phyloP scores from a whole-genome alignment of 148 eudicot genomes.

The Linanthus parryae region DNA sequence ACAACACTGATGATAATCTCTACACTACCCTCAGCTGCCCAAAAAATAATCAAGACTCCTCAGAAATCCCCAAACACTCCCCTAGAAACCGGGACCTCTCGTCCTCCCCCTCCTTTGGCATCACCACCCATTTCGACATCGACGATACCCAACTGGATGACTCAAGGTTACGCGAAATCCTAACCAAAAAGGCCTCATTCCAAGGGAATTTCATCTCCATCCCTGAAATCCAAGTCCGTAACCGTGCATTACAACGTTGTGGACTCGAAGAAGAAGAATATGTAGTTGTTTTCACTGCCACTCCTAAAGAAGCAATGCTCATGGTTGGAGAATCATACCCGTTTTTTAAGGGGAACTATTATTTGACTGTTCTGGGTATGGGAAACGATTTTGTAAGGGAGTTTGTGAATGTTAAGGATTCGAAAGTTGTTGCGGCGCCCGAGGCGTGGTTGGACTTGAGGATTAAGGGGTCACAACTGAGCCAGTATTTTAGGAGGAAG shows the following conservation, averaged over 20 bases:
- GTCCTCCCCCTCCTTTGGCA: no score
- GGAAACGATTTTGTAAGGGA: conserved; percentile 28
- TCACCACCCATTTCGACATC: no score
- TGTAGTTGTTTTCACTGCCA: conserved; percentile 23
- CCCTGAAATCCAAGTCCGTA: conserved; percentile 41
- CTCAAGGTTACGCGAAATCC: conserved; percentile 28
- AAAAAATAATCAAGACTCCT: no score
- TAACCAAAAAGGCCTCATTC: conserved; percentile 26
- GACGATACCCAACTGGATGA: conserved; percentile 29
- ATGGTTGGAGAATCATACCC: conserved; percentile 49
- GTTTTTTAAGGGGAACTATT: conserved; percentile 40
- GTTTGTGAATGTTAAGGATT: conserved; percentile 25
- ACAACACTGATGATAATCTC: no score
- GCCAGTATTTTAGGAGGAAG: conserved; percentile 43
- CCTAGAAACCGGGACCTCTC: no score
- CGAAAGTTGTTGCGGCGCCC: conserved; percentile 36
- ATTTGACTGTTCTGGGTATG: conserved; percentile 29
- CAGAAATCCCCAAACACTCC: no score
- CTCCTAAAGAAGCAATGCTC: conserved; percentile 27
- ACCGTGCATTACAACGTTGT: conserved; percentile 36
- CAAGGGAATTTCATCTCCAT: conserved; percentile 41
- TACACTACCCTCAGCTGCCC: conserved; percentile 7
- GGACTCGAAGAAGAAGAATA: conserved; percentile 37
- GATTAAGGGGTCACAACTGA: conserved; percentile 47
- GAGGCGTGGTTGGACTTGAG: conserved; percentile 43